phyloP scores from a whole-genome alignment of 768 basidiomycete genomes.

The Leccinum boreale region DNA sequence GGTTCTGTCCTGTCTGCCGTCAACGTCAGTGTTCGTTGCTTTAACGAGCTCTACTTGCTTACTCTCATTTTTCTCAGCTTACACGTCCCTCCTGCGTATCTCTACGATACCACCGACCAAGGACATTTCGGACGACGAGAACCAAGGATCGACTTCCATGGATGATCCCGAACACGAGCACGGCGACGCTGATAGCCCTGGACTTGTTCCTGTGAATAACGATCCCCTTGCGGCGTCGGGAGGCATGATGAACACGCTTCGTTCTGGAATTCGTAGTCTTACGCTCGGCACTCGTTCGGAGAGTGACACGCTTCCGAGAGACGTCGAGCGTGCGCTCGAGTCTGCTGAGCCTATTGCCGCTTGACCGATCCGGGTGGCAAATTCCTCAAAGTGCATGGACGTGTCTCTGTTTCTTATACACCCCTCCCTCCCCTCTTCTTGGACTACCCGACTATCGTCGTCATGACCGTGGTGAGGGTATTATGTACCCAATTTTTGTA shows the following conservation, averaged over 20 bases:
- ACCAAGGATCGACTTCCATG: conserved; percentile 23
- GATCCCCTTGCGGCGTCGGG: conserved; percentile 13
- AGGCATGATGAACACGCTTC: conserved; percentile 24
- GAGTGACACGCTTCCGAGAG: conserved; percentile 27
- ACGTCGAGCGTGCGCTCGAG: conserved; percentile 25
- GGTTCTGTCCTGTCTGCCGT: conserved; percentile 96
- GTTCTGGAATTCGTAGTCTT: conserved; percentile 28
- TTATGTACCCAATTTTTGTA: neutral
- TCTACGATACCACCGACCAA: conserved; percentile 62
- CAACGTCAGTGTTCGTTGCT: conserved; percentile 64
- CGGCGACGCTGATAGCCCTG: conserved; percentile 4
- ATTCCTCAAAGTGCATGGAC: neutral
- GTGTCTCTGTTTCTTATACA: neutral
- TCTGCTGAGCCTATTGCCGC: conserved; percentile 7
- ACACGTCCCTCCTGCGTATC: conserved; percentile 83
- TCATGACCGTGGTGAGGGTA: neutral
- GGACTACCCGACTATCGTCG: neutral
- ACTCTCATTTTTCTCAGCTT: conserved; percentile 46
- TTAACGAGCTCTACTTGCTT: neutral
- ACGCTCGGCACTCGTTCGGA: conserved; percentile 18
- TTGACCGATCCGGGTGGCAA: conserved; percentile 1
- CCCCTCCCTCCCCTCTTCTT: neutral
- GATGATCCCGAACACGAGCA: conserved; percentile 27
- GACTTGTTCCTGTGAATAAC: neutral
- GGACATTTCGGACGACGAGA: conserved; percentile 33